These are phyloP conservation scores for Lasiosphaeria hispida DNA, from an alignment of 495 filamentous ascomycete genomes.

Conservation along the genomic window DNA sequence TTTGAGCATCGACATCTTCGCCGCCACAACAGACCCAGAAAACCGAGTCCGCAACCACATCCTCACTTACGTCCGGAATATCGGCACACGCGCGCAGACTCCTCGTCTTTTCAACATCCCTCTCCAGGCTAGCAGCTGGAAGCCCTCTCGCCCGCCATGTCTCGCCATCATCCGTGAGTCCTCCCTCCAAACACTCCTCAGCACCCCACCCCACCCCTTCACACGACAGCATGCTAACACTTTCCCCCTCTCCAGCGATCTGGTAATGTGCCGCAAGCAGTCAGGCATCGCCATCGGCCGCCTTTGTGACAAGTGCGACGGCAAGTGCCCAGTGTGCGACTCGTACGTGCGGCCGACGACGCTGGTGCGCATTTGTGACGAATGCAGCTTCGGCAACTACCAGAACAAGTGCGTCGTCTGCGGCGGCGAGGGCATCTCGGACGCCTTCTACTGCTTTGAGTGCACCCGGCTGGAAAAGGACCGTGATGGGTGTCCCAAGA, in stretches of 20 bases:
- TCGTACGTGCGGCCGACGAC: constrained; percentile 98
- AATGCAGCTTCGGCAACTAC: constrained; percentile 99
- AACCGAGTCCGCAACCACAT: too few relatives aligned
- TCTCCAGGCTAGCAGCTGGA: not conserved
- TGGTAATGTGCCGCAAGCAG: constrained; percentile 99
- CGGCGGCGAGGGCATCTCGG: constrained; percentile 96
- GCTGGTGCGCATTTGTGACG: constrained; percentile 96
- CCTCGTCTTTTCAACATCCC: not conserved
- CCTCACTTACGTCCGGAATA: too few relatives aligned
- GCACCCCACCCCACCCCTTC: not conserved
- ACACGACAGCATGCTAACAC: not conserved
- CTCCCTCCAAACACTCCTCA: not conserved
- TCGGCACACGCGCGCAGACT: not conserved
- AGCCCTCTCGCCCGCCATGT: constrained; percentile 22
- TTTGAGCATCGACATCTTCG: too few relatives aligned
- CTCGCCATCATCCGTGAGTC: constrained; percentile 39
- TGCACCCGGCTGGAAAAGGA: constrained; percentile 98
- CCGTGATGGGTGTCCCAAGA: constrained; percentile 97
- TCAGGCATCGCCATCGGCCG: constrained; percentile 97
- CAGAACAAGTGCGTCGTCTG: constrained; percentile 99
- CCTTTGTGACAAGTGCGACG: constrained; percentile 99
- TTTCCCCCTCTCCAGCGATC: constrained; percentile 58
- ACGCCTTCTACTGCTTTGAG: constrained; percentile 99
- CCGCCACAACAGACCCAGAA: too few relatives aligned
- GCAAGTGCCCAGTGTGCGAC: constrained; percentile 98